A percentile compares a stretch with the other conserved stretches of the same genome.
phyloP scores from a whole-genome alignment of 441 rosid genomes.

The Corymbia citriodora region DNA sequence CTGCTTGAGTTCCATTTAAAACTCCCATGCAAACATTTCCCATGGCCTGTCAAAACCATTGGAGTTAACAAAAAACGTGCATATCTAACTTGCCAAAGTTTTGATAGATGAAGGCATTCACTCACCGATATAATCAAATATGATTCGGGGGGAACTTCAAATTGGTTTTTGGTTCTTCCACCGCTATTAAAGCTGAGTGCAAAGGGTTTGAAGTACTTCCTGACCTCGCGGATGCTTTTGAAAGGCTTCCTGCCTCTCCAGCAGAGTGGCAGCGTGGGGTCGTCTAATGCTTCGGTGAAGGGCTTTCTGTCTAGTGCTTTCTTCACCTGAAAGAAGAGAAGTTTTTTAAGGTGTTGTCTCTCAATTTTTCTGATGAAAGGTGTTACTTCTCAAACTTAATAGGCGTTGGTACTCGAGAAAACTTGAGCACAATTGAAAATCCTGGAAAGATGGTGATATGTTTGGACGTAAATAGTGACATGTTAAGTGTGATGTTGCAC shows the following conservation, averaged over 20 bases:
- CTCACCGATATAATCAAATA: constrained; percentile 81
- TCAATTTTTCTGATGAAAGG: not conserved
- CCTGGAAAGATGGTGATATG: not conserved
- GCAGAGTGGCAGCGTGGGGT: constrained; percentile 70
- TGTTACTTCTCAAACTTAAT: not conserved
- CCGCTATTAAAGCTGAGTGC: constrained; percentile 27
- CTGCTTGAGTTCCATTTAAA: constrained; percentile 72
- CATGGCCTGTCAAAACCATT: constrained; percentile 27
- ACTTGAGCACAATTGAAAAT: not conserved
- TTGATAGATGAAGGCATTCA: not conserved
- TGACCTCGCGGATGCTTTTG: constrained; percentile 53
- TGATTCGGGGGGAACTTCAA: constrained; percentile 66
- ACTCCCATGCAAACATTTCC: constrained; percentile 92
- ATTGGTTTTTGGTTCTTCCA: constrained; percentile 39
- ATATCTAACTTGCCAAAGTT: not conserved
- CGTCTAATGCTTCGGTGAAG: constrained; percentile 54
- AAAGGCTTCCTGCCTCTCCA: constrained; percentile 81
- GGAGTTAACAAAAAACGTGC: not conserved
- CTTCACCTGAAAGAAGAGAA: constrained; percentile 29
- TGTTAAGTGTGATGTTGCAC: not conserved
- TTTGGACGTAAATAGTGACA: not conserved
- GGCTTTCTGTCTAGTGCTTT: constrained; percentile 38
- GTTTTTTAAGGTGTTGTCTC: accelerated
- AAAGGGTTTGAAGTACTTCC: constrained; percentile 67
- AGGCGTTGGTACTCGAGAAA: not conserved